Conservation (phyloP, 2,329 filamentous ascomycete genomes). For the Simplicillium sp. region DNA sequence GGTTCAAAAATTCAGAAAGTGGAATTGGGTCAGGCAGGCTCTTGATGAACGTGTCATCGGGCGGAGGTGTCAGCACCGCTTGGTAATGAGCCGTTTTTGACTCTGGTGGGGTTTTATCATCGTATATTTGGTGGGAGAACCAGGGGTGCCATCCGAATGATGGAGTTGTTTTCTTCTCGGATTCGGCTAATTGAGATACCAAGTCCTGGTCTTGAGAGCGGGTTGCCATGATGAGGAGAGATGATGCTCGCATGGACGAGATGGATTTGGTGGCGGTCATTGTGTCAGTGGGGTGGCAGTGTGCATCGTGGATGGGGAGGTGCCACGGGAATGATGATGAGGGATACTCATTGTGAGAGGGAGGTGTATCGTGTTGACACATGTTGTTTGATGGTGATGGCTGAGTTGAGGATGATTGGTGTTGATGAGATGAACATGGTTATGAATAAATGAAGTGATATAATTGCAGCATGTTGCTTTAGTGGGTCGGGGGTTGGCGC, state of each 20-base stretch:
- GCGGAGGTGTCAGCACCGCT: constrained; percentile 47
- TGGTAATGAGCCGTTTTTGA: constrained; percentile 53
- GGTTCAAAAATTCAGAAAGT: constrained; percentile 46
- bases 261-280: constrained; percentile 52
- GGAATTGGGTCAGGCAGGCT: constrained; percentile 50
- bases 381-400: constrained; percentile 1
- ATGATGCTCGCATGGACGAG: constrained; percentile 53
- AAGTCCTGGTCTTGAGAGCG: constrained; percentile 66
- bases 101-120: constrained; percentile 33
- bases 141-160: constrained; percentile 86
- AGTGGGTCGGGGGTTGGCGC: no score
- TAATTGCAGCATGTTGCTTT: no score
- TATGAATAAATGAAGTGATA: no score
- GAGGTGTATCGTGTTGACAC: background rate
- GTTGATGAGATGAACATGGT: constrained; percentile 3
- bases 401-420: no score
- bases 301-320: constrained; percentile 63
- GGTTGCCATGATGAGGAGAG: constrained; percentile 69
- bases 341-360: background rate
- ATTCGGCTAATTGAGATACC: constrained; percentile 50
- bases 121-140: constrained; percentile 71
- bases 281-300: constrained; percentile 78
- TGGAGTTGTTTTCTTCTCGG: constrained; percentile 36
- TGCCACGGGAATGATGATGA: constrained; percentile 54
- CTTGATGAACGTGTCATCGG: constrained; percentile 31